Evolutionary conservation across 768 basidiomycete genomes (phyloP), one percentile per base, ranked within the genome.

Genomic region (Collybia nuda): DNA sequence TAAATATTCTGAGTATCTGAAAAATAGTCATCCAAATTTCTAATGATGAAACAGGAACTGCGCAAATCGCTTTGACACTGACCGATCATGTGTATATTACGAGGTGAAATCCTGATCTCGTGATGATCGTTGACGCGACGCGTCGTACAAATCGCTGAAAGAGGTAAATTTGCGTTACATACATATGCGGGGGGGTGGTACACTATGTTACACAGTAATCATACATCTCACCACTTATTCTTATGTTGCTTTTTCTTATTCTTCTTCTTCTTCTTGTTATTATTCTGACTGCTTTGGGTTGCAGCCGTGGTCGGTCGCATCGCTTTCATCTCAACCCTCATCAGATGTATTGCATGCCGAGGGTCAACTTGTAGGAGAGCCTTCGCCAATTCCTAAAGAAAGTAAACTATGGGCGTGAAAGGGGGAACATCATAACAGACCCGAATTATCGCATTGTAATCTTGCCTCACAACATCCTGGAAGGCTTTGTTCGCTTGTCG

Each of bases 391-490:
- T 21, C 28, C 56, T 58, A 12, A 51, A 6, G 15, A 47, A 1
- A 12, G 8, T 9, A 19, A 21, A 6, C 40, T 0, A 28, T 23
- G 23, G 1, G 8, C 1, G 1, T 5, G 28, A 7, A n/a, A 28
- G 11, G 24, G 24, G 7, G 7, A 12, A 40, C 11, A 37, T 40
- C 14, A 32, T 15, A 35, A 24, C 40, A 18, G 14, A 60, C 56
- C 39, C 47, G 55, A 35, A 60, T 52, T 4, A 50, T 36, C 5
- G 46, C 40, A 45, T 54, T 56, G 22, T 60, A 60, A 6, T 28
- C 18, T 15, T 23, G 41, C 37, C 40, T 48, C 7, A 44, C 52
- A 4, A 12, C 24, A 3, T 41, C 46, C 40, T 46, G 54, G 26
- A 41, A 48, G 1, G 36, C 46, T 24, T 52, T 56, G 23, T 60